These are phyloP conservation scores for Saksenaea vasiformis DNA, from an alignment of 371 early-diverging fungal genomes.

Conservation along the genomic window DNA sequence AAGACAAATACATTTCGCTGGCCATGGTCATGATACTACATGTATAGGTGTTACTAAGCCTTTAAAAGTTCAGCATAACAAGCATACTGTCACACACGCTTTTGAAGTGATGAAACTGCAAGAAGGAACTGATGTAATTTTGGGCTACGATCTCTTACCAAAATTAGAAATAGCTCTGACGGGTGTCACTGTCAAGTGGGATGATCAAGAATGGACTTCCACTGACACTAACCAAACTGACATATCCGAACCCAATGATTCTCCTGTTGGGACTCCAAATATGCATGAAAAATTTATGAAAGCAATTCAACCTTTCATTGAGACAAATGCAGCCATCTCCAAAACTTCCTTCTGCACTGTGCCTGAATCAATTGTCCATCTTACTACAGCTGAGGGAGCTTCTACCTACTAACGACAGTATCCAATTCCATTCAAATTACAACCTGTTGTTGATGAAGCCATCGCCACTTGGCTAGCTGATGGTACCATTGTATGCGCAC, in stretches of 20 bases:
- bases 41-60: neutral
- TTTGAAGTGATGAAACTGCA: constrained; percentile 9
- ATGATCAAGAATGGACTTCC: neutral
- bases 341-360: constrained; percentile 19
- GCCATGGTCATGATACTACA: neutral
- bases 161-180: constrained; percentile 10
- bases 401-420: constrained; percentile 13
- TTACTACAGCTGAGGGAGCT: constrained; percentile 6
- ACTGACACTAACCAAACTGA: neutral
- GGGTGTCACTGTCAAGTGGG: constrained; percentile 7
- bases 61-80: neutral
- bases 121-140: neutral
- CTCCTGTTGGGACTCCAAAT: constrained; percentile 14
- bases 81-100: neutral
- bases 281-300: constrained; percentile 11
- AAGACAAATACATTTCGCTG: neutral
- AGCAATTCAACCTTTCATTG: constrained; percentile 5
- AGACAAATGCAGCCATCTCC: constrained; percentile 11
- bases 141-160: constrained; percentile 1
- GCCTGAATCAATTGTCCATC: constrained; percentile 12
- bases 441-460: constrained; percentile 1
- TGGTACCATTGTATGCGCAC: constrained; percentile 5
- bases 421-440: constrained; percentile 3
- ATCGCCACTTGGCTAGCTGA: constrained; percentile 9
- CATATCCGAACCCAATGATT: constrained; percentile 15